These are phyloP conservation scores for Lentinula aciculospora DNA, from an alignment of 768 basidiomycete species.

Conservation along the genomic window DNA sequence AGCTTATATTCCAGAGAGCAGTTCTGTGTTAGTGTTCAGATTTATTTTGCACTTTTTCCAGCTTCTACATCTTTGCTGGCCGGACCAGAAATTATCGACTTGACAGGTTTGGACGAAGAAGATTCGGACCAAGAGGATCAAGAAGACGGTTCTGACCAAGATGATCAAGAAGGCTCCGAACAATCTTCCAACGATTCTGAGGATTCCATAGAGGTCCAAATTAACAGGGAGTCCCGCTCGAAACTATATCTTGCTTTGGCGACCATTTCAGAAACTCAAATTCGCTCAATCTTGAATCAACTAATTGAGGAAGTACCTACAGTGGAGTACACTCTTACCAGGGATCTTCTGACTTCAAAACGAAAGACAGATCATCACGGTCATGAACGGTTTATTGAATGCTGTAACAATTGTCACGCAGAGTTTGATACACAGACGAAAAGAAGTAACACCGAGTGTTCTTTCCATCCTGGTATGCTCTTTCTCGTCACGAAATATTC, in stretches of 20 bases:
- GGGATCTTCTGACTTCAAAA: conserved; percentile 36
- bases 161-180: conserved; percentile 10
- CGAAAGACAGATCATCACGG: conserved; percentile 19
- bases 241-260: conserved; percentile 38
- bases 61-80: neutral
- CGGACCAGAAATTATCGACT: conserved; percentile 30
- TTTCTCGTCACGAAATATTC: neutral
- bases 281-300: conserved; percentile 33
- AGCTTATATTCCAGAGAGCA: neutral
- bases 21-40: too few species aligned
- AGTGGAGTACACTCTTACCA: conserved; percentile 35
- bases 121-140: conserved; percentile 18
- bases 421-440: conserved; percentile 37
- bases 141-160: neutral
- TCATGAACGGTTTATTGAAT: conserved; percentile 39
- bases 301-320: conserved; percentile 34
- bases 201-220: conserved; percentile 22
- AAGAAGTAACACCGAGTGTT: conserved; percentile 36
- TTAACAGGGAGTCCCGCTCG: conserved; percentile 34
- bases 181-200: conserved; percentile 23
- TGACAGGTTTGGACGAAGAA: conserved; percentile 32
- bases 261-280: conserved; percentile 34
- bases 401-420: conserved; percentile 40
- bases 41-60: neutral
- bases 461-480: conserved; percentile 44